Evolutionary conservation across 2,329 filamentous ascomycete species (phyloP).

Genomic region (Bipolaris oryzae): DNA sequence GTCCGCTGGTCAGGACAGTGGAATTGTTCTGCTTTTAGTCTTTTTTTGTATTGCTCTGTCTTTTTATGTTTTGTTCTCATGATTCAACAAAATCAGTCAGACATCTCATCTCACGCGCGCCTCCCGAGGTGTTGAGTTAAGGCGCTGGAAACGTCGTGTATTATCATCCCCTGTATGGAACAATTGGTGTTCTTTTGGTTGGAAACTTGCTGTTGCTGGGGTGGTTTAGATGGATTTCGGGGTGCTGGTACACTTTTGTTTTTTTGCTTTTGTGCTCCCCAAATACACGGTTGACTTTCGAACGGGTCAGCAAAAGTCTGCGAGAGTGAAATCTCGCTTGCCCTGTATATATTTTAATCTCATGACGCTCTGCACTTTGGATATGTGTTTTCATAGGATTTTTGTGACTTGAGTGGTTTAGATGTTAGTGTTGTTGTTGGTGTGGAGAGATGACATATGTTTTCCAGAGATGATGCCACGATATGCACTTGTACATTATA

Average conservation of each 20-base stretch:
- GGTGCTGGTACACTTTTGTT: constrained; percentile 32
- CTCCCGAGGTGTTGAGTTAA: constrained; percentile 25
- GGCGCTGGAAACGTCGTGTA: constrained; percentile 41
- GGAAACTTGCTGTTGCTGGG: constrained; percentile 8
- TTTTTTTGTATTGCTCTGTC: constrained; percentile 3
- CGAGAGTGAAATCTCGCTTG: constrained; percentile 19
- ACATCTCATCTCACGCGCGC: constrained; percentile 39
- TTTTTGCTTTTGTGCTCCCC: constrained; percentile 20
- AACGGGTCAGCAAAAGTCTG: constrained; percentile 6
- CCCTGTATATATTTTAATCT: constrained; percentile 29
- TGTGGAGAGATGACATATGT: neutral
- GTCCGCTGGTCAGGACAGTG: constrained; percentile 12
- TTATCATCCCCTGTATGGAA: constrained; percentile 36
- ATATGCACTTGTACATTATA: neutral
- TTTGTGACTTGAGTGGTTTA: neutral
- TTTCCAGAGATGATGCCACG: neutral
- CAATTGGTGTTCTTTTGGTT: constrained; percentile 20
- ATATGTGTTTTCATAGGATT: neutral
- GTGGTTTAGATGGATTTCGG: constrained; percentile 20
- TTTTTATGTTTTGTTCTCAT: constrained; percentile 1
- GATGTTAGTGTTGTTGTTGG: neutral
- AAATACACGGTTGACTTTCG: neutral
- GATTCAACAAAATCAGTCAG: constrained; percentile 27
- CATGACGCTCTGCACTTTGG: constrained; percentile 8
- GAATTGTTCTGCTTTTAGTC: constrained; percentile 12